Conservation (phyloP, 208 protist species). For the Trypanosoma platydactyli region DNA sequence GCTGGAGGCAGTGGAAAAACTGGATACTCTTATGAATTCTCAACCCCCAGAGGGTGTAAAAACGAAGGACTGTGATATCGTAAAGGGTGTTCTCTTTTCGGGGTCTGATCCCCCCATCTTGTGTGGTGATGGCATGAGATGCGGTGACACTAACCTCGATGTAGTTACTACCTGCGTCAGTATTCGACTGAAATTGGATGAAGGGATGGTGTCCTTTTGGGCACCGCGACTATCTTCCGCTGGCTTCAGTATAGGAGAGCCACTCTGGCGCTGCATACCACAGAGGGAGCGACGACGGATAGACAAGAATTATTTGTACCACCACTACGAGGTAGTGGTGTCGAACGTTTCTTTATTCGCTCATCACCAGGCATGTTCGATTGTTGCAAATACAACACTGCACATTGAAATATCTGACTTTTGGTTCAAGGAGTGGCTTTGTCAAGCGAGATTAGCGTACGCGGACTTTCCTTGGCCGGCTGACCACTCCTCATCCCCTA, state of each 20-base stretch:
- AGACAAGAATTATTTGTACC: slow-evolving; percentile 20
- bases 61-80: neutral
- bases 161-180: slow-evolving; percentile 12
- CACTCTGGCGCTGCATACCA: slow-evolving; percentile 56
- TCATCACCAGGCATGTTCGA: slow-evolving; percentile 15
- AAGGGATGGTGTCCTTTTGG: slow-evolving; percentile 34
- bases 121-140: neutral
- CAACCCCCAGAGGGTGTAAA: neutral
- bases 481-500: slow-evolving; percentile 24
- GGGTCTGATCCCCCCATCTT: neutral
- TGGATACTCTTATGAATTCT: slow-evolving; percentile 6
- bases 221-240: slow-evolving; percentile 62
- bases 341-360: slow-evolving; percentile 27
- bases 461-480: slow-evolving; percentile 29
- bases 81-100: neutral
- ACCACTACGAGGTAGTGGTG: slow-evolving; percentile 25
- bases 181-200: slow-evolving; percentile 18
- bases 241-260: slow-evolving; percentile 51
- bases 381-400: slow-evolving; percentile 7
- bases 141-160: neutral
- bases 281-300: slow-evolving; percentile 8
- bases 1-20: slow-evolving; percentile 17
- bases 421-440: slow-evolving; percentile 21
- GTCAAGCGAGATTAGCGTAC: slow-evolving; percentile 12
- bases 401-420: slow-evolving; percentile 17